Evolutionary conservation across 2,329 filamentous ascomycete species (phyloP), one percentile per base, ranked within the genome.

Genomic region (Fusarium sp.): DNA sequence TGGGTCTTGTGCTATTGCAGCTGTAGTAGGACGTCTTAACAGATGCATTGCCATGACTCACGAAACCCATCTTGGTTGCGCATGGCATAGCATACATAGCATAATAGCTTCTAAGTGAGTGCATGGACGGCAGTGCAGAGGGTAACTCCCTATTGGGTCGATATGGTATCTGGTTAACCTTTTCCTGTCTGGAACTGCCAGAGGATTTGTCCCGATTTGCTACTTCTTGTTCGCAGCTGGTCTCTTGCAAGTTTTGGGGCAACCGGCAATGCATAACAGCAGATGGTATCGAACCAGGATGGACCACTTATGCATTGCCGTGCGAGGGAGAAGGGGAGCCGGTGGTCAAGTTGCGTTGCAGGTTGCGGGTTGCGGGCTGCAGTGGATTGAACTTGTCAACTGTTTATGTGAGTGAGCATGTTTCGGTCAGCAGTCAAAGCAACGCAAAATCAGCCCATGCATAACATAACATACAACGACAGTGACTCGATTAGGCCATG

Each of bases 1-100:
- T 54, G 52, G 49, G 63, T 67, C 65, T 60, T 70, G 65, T 71
- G 70, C 62, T 52, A 52, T 56, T 25, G 32, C 37, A 56, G 57
- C 22, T 62, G 22, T 23, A 23, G 27, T 33, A 13, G 37, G 69
- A 71, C 61, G 56, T 56, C 58, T 68, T 57, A 53, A 65, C 46
- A 55, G 55, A 59, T 49, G 65, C 69, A 67, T 61, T 53, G 63
- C 44, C 67, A 73, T 71, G 71, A 73, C 69, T 73, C 71, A 67
- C 56, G 62, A 54, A 51, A 54, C 11, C 10, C 44, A 45, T 55
- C 17, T 35, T 41, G 44, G 46, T 53, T 68, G 54, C 41, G 45
- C 35, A 55, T 47, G 50, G 47, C 48, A 20, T 20, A 4, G 20
- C 22, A 22, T 22, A 22, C 22, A 22, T 22, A 22, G 22, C 22